Base-by-base conservation (phyloP, 148 eudicot species). In the Heliosperma pusillum region DNA sequence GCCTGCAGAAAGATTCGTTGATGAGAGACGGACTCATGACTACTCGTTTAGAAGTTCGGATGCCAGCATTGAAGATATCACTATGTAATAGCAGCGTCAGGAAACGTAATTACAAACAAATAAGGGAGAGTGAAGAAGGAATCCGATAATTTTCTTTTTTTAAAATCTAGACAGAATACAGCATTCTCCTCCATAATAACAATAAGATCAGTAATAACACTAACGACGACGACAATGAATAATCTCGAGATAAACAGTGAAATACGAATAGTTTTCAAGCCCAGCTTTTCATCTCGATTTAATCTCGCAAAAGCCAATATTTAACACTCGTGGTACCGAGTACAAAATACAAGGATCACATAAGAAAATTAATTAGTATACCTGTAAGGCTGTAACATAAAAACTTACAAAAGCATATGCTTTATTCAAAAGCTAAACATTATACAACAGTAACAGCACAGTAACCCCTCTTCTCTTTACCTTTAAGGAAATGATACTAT, bases 361-460 rank as follows among this genome's bases (percentile, higher is more conserved):
- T 2, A 59, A 73, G 69, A 56, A 22, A 57, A 55, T 3, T 50
- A 66, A 15, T 33, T 26, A 45, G 73, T 73, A 66, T 78, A 57
- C 77, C 69, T 58, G 62, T 78, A 10, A 72, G 33, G 68, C 69
- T 58, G 62, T 78, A 10, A 72, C 52, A 76, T 76, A 64, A 50
- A 52, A 73, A 66, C 61, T 64, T 55, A 63, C 74, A 50, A 69
- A 50, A 71, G 19, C 52, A 26, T 70, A 29, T 62, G 69, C 66
- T 47, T 70, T 71, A 71, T 77, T 71, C 71, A 70, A 77, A 76
- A 61, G 74, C 70, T 70, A 61, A 70, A 63, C 75, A 53, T 25
- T 70, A 25, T 44, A 10, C 50, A n/a, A n/a, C n/a, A n/a, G n/a
- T n/a, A n/a, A n/a, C n/a, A 71, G 36, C 58, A 61, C 36, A 62